Percentiles rank a stretch among this genome's conserved stretches.
phyloP scores from a whole-genome alignment of 345 rosid species.

The Salix suchowensis region DNA sequence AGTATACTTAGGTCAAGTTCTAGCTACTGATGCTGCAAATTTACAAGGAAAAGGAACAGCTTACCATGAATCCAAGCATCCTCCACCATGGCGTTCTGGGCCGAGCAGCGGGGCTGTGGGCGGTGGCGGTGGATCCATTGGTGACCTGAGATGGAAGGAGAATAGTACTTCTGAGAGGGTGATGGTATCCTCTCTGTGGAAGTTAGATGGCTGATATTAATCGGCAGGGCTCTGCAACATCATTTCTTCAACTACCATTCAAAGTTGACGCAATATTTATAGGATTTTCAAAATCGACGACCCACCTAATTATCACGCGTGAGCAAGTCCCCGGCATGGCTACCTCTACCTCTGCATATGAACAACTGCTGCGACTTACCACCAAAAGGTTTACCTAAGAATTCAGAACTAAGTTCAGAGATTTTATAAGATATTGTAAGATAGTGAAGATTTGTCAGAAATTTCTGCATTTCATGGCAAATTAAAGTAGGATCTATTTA shows the following conservation, averaged over 20 bases:
- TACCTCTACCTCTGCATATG: neutral
- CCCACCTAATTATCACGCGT: neutral
- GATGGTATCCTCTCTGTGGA: neutral
- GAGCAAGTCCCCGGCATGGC: neutral
- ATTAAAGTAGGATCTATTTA: too few species aligned
- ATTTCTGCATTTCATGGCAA: too few species aligned
- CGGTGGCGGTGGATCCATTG: conserved; percentile 33
- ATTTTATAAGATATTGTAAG: too few species aligned
- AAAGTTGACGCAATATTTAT: conserved; percentile 4
- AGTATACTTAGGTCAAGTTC: neutral
- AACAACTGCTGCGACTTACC: neutral
- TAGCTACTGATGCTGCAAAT: neutral
- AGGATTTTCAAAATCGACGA: neutral
- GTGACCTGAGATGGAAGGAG: neutral
- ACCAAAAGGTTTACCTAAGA: neutral
- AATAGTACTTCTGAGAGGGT: neutral
- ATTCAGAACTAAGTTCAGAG: neutral
- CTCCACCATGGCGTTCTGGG: conserved; percentile 29
- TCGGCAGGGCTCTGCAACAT: neutral
- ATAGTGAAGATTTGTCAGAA: too few species aligned
- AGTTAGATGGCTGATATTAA: neutral
- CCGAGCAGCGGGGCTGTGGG: conserved; percentile 37
- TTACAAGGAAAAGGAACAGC: neutral
- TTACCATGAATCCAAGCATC: conserved; percentile 43
- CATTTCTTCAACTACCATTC: conserved; percentile 34